Evolutionary conservation across 108 stramenopile species (phyloP), one percentile per base, ranked within the genome.

Genomic region (Aurantiochytrium sp.): DNA sequence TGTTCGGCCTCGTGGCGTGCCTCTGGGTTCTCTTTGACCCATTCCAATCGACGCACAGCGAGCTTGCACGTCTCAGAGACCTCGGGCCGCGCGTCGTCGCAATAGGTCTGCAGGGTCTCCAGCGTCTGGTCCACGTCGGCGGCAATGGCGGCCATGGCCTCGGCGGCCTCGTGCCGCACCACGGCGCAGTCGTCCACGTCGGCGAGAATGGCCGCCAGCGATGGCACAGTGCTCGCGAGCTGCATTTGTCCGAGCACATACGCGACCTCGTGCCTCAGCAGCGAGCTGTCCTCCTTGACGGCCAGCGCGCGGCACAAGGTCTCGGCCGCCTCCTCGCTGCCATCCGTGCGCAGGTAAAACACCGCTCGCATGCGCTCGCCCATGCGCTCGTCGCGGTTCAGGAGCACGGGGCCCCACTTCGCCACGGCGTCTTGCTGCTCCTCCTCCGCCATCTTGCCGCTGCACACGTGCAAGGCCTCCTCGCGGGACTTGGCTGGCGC

Each of bases 181-280:
- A 99, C 98, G 58, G 95, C 93, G 59, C 93, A 90, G 25, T 95
- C 94, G 23, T 91, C 87, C 29, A 55, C 64, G 87, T 95, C 58
- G 58, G 43, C 23, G 93, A 96, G 60, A 91, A 93, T 72, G 69
- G 53, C 91, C 93, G 94, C 59, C 94, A 94, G 73, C 89, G 89
- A 5, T 72, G 90, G 88, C 93, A 94, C 87, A 88, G 95, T 59
- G 91, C 89, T 44, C 21, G 91, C 89, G 88, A 97, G 93, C 35
- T 96, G 93, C 89, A 99, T 91, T 88, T 99, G 99, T 44, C 99
- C 99, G 72, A 99, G 90, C 8, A 98, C 97, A 91, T 98, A 99
- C 45, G 98, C 98, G 87, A 98, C 95, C 93, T 99, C 99, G 90
- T 99, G 99, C 19, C 99, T 93, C 42, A 99, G 90, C 21, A 99